A percentile compares a stretch with the other conserved stretches of the same genome.
Evolutionary conservation across 345 rosid species (phyloP).

Genomic region (Euphorbia pulcherrima): DNA sequence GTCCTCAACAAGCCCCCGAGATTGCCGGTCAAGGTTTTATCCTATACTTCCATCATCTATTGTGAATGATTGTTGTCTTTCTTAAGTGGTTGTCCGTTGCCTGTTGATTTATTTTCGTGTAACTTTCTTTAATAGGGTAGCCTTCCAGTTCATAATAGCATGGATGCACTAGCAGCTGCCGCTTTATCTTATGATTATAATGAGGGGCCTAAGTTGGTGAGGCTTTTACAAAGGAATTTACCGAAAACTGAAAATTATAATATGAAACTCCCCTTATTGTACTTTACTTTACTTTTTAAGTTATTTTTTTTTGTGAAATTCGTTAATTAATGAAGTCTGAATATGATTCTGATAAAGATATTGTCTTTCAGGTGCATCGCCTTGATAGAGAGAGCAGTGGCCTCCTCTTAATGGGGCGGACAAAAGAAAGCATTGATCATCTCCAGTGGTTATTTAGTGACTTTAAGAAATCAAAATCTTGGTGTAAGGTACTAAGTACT

Average conservation of each 20-base stretch:
- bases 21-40: conserved; percentile 78
- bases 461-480: conserved; percentile 41
- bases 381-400: conserved; percentile 93
- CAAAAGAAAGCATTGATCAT: conserved; percentile 58
- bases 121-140: conserved; percentile 46
- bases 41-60: neutral
- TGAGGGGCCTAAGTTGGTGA: conserved; percentile 87
- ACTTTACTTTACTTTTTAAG: neutral
- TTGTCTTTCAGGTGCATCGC: conserved; percentile 66
- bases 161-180: conserved; percentile 96
- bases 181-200: conserved; percentile 74
- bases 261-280: neutral
- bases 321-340: neutral
- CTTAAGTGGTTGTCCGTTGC: neutral
- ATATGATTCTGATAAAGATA: conserved; percentile 9
- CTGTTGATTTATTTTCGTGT: conserved; percentile 8
- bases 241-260: neutral
- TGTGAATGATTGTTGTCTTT: neutral
- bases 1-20: conserved; percentile 87
- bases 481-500: conserved; percentile 47
- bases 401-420: conserved; percentile 73
- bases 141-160: conserved; percentile 83
- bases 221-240: conserved; percentile 5
- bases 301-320: neutral
- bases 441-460: conserved; percentile 72